Base-by-base conservation (phyloP, 1,284 basidiomycete species). In the Ceratobasidium sp. region DNA sequence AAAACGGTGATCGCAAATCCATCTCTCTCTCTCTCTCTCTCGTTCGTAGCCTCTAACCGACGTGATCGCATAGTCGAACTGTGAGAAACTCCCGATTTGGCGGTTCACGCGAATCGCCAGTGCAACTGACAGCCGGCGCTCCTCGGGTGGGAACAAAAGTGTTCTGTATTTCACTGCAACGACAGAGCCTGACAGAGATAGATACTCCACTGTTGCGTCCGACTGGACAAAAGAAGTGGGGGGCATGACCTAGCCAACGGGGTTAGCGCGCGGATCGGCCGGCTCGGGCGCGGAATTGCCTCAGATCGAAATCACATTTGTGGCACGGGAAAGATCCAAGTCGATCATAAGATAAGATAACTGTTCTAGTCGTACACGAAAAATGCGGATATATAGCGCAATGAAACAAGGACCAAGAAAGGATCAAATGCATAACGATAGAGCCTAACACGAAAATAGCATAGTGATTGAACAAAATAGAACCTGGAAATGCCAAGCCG, bases 31-130 rank as follows among this genome's bases (percentile, higher is more conserved):
- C 36, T 32, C 9, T 4, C 12, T 32, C 32, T 32, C 53, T 55
- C 32, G 9, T 32, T 55, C 32, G 21, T 32, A 3, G 6, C 1
- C 53, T n/a, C 30, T 4, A 34, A n/a, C 53, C 53, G 53, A 55
- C 53, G 2, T 55, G 53, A 55, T 55, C 53, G 53, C 53, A 36
- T 12, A 3, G 18, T 34, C 52, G 2, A 30, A 12, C 18, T 36
- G 32, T 55, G 53, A 55, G 53, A 55, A 55, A 55, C 12, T 48
- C n/a, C n/a, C n/a, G n/a, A n/a, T n/a, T n/a, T n/a, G n/a, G n/a
- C n/a, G n/a, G n/a, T n/a, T n/a, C n/a, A n/a, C n/a, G n/a, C n/a
- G n/a, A n/a, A n/a, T n/a, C n/a, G n/a, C n/a, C n/a, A n/a, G n/a
- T n/a, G n/a, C n/a, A n/a, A n/a, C n/a, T 6, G 36, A 39, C 36